Evolutionary conservation across 257 asterid genomes (phyloP).

Genomic region (Primulina eburnea): DNA sequence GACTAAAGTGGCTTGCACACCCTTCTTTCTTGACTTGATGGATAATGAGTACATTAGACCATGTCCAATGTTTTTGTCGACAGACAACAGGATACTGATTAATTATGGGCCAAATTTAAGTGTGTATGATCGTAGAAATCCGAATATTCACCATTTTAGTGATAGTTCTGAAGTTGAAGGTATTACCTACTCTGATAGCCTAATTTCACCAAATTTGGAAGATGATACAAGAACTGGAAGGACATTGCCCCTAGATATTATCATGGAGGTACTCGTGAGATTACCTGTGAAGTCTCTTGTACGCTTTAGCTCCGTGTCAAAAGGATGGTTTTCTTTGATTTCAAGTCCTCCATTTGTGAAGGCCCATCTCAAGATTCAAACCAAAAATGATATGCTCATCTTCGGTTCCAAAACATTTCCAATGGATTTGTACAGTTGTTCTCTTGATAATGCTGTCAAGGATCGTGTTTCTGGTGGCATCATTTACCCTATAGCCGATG

Average conservation of each 20-base stretch:
- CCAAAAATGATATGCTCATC: conserved; percentile 14
- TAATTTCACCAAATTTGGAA: conserved; percentile 22
- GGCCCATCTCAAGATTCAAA: conserved; percentile 26
- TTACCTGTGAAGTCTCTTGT: conserved; percentile 35
- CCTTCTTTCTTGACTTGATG: not conserved
- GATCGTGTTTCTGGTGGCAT: conserved; percentile 1
- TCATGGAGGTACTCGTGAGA: conserved; percentile 30
- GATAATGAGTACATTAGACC: not conserved
- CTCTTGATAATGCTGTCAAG: not conserved
- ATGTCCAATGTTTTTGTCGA: not conserved
- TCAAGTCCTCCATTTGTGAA: conserved; percentile 26
- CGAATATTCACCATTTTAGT: conserved; percentile 13
- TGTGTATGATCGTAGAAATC: conserved; percentile 17
- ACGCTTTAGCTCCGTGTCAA: conserved; percentile 25
- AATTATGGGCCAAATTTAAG: conserved; percentile 20
- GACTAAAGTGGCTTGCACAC: not conserved
- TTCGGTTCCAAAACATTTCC: conserved; percentile 15
- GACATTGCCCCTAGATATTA: conserved; percentile 26
- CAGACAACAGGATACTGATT: not conserved
- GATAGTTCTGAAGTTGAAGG: not conserved
- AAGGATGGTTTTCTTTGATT: conserved; percentile 20
- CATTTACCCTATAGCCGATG: conserved; percentile 15
- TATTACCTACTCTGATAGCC: conserved; percentile 24
- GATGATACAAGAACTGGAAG: conserved; percentile 5
- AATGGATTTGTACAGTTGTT: conserved; percentile 11